Evolutionary conservation across 1,284 basidiomycete genomes (phyloP).

Genomic region (Boletellus sp.): DNA sequence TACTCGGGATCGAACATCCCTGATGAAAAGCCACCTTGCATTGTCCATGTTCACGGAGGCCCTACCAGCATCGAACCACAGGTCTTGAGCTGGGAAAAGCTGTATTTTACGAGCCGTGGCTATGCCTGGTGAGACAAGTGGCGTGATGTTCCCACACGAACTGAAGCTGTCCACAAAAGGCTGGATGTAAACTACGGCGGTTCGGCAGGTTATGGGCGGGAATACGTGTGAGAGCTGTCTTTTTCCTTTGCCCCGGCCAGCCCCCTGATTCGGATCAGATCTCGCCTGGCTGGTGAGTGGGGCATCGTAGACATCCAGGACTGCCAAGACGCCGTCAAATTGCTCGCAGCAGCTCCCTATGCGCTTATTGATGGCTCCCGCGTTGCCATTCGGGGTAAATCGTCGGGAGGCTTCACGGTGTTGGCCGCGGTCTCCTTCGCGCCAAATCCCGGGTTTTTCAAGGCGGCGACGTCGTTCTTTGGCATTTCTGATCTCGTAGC

Average conservation of each 20-base stretch:
- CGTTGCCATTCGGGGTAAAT: slow-evolving; percentile 56
- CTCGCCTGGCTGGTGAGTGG: slow-evolving; percentile 30
- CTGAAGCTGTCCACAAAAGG: slow-evolving; percentile 15
- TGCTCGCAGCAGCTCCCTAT: slow-evolving; percentile 21
- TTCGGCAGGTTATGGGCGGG: slow-evolving; percentile 31
- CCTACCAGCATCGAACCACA: slow-evolving; percentile 27
- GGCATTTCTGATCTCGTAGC: slow-evolving; percentile 53
- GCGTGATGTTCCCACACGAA: background rate
- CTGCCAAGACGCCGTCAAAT: slow-evolving; percentile 25
- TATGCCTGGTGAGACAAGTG: slow-evolving; percentile 29
- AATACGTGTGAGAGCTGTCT: slow-evolving; percentile 25
- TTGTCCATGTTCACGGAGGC: slow-evolving; percentile 28
- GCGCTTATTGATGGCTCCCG: slow-evolving; percentile 40
- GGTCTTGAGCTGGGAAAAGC: slow-evolving; percentile 23
- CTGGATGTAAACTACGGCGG: slow-evolving; percentile 33
- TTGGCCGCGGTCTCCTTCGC: slow-evolving; percentile 45
- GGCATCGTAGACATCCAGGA: slow-evolving; percentile 31
- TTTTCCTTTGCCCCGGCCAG: background rate
- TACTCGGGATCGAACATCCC: slow-evolving; percentile 28
- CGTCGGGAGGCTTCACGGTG: slow-evolving; percentile 61
- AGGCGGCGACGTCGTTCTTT: slow-evolving; percentile 38
- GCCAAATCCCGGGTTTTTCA: slow-evolving; percentile 35
- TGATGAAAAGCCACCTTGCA: slow-evolving; percentile 30
- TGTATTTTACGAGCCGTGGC: slow-evolving; percentile 35
- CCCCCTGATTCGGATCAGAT: slow-evolving; percentile 14